These are phyloP conservation scores for Carpinus fangiana DNA, from an alignment of 306 rosid genomes.

Conservation along the genomic window DNA sequence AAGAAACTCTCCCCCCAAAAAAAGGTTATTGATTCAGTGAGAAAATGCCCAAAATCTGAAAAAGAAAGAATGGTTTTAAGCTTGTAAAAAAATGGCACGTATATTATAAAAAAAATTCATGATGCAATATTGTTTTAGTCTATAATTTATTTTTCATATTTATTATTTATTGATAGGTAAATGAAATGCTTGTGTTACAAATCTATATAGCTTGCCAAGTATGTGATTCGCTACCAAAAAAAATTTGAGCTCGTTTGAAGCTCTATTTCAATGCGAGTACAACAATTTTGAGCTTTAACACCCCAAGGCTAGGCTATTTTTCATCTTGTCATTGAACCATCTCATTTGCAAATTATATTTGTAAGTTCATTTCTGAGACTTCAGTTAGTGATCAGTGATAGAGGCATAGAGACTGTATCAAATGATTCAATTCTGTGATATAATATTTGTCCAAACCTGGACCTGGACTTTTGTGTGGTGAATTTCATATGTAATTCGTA, in stretches of 20 bases:
- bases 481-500: neutral
- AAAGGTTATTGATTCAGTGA: neutral
- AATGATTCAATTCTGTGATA: neutral
- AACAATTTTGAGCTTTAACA: constrained; percentile 20
- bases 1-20: neutral
- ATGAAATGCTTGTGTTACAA: neutral
- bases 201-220: neutral
- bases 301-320: neutral
- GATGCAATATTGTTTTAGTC: neutral
- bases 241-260: neutral
- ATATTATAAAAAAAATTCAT: neutral
- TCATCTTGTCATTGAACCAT: neutral
- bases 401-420: neutral
- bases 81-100: neutral
- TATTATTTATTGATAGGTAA: too few relatives aligned
- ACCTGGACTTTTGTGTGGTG: constrained; percentile 11
- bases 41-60: neutral
- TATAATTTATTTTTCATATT: too few relatives aligned
- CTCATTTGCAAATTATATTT: neutral
- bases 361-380: neutral
- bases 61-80: neutral
- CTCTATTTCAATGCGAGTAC: neutral
- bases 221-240: neutral
- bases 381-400: neutral
- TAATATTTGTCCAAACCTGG: constrained; percentile 8